Percentiles rank a stretch among this genome's conserved stretches.
These are phyloP conservation scores for Centaurea solstitialis DNA, from an alignment of 129 eudicot species.

Conservation along the genomic window DNA sequence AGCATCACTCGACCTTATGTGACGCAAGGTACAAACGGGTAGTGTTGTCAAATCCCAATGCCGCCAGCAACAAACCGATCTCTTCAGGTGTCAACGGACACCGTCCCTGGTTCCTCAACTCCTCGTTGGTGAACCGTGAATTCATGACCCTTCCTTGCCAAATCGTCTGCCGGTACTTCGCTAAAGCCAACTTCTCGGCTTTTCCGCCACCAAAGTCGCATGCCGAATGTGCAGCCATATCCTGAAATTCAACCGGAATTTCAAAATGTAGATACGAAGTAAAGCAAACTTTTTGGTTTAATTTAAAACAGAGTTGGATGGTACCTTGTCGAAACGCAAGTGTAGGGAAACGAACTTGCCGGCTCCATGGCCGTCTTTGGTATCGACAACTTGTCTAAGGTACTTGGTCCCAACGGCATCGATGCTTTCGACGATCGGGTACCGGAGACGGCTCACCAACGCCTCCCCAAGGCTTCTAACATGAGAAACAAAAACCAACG, in stretches of 20 bases:
- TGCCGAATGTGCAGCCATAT: slow-evolving; percentile 99
- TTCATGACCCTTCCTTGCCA: slow-evolving; percentile 98
- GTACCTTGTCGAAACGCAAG: slow-evolving; percentile 93
- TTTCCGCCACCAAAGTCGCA: slow-evolving; percentile 99
- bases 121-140: slow-evolving; percentile 95
- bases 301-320: too few species aligned
- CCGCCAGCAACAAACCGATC: slow-evolving; percentile 87
- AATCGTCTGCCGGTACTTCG: slow-evolving; percentile 79
- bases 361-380: slow-evolving; percentile 52
- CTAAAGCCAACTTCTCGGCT: slow-evolving; percentile 90
- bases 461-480: slow-evolving; percentile 93
- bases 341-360: slow-evolving; percentile 88
- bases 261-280: background rate
- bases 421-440: slow-evolving; percentile 47
- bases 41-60: slow-evolving; percentile 86
- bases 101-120: slow-evolving; percentile 88
- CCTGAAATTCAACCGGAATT: slow-evolving; percentile 42
- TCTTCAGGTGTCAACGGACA: slow-evolving; percentile 99
- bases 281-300: too few species aligned
- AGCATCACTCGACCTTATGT: slow-evolving; percentile 64
- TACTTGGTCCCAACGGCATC: slow-evolving; percentile 51
- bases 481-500: slow-evolving; percentile 86
- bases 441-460: slow-evolving; percentile 75
- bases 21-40: slow-evolving; percentile 98
- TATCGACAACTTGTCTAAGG: slow-evolving; percentile 51